These are phyloP conservation scores for Paramecium primaurelia DNA, from an alignment of 73 alveolate genomes.

Conservation along the genomic window DNA sequence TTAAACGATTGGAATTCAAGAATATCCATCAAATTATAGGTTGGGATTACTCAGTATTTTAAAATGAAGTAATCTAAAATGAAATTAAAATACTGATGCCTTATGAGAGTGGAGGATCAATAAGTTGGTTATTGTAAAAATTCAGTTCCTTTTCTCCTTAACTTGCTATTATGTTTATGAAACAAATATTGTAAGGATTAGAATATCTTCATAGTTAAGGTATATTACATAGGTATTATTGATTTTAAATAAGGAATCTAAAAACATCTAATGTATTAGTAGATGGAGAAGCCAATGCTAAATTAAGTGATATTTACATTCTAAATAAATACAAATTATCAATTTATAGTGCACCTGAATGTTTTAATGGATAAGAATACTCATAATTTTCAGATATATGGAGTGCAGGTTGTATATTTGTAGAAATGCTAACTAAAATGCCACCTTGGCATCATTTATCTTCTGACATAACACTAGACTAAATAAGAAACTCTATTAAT, in stretches of 20 bases:
- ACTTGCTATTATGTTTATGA: background rate
- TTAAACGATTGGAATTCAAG: background rate
- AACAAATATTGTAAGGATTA: background rate
- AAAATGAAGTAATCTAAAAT: background rate
- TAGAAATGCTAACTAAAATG: conserved; percentile 73
- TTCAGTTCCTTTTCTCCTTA: background rate
- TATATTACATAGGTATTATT: background rate
- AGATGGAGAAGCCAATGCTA: background rate
- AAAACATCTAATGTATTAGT: background rate
- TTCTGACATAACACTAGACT: background rate
- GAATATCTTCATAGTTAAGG: background rate
- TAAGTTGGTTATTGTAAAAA: background rate
- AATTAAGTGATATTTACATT: background rate
- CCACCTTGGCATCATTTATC: background rate
- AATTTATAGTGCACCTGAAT: conserved; percentile 83
- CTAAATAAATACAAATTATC: background rate
- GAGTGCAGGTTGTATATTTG: conserved; percentile 89
- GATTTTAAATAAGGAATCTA: background rate
- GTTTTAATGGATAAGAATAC: conserved; percentile 67
- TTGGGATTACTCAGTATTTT: background rate
- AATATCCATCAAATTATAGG: conserved; percentile 6
- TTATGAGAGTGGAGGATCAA: background rate
- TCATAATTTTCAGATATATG: conserved; percentile 79
- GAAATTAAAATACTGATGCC: background rate
- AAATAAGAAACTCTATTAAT: background rate